Percentiles rank a stretch among this genome's conserved stretches.
These are phyloP conservation scores for Backusella luteola DNA, from an alignment of 192 early-diverging fungal species.

Conservation along the genomic window DNA sequence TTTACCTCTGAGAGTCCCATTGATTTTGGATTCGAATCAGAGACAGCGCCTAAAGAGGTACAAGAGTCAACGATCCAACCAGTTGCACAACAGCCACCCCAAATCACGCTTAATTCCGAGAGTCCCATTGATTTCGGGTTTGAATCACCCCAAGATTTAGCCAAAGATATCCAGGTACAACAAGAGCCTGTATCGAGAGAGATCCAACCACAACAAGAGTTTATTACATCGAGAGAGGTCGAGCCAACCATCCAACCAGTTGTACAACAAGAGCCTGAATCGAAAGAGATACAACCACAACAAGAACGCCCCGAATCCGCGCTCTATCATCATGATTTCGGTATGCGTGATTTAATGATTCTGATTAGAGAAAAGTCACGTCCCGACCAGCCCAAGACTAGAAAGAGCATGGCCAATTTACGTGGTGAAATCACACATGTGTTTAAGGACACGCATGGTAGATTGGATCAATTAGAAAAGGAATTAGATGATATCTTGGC, in stretches of 20 bases:
- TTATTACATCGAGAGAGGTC: too few species aligned
- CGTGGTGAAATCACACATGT: conserved; percentile 17
- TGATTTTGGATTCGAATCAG: not conserved
- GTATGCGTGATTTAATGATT: conserved; percentile 44
- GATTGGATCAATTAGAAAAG: conserved; percentile 23
- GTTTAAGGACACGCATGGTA: conserved; percentile 15
- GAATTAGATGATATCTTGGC: conserved; percentile 7
- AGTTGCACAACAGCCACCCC: not conserved
- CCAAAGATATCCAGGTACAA: not conserved
- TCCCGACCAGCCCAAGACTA: not conserved
- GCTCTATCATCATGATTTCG: conserved; percentile 45
- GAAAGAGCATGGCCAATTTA: not conserved
- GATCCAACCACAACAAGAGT: too few species aligned
- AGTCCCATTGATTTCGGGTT: not conserved
- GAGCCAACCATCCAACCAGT: too few species aligned
- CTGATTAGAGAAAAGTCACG: conserved; percentile 31
- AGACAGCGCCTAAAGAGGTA: too few species aligned
- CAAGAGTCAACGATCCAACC: too few species aligned
- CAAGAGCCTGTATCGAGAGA: not conserved
- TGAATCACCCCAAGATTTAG: not conserved
- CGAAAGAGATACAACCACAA: not conserved
- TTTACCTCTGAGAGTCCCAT: not conserved
- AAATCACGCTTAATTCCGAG: not conserved
- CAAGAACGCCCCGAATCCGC: not conserved
- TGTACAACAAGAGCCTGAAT: not conserved